A percentile compares a stretch with the other conserved stretches of the same genome.
These are phyloP conservation scores for Bacterosira constricta DNA, from an alignment of 108 stramenopile species.

Conservation along the genomic window DNA sequence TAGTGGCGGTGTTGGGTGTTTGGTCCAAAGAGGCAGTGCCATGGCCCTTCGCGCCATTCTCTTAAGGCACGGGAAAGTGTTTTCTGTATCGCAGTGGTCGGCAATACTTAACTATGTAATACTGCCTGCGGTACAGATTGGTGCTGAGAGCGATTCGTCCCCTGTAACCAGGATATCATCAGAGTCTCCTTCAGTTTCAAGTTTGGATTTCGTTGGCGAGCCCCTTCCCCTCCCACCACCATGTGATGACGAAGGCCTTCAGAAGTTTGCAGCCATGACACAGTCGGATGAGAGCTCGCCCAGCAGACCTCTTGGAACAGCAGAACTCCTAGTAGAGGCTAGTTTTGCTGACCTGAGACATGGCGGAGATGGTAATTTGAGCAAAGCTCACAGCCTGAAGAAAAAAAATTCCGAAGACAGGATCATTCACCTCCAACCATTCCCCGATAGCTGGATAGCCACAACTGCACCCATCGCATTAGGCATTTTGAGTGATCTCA, in stretches of 20 bases:
- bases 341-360: conserved; percentile 86
- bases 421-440: conserved; percentile 60
- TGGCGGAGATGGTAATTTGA: conserved; percentile 85
- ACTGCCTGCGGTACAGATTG: conserved; percentile 71
- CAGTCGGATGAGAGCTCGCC: conserved; percentile 67
- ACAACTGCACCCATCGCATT: conserved; percentile 83
- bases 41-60: conserved; percentile 81
- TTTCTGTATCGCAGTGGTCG: conserved; percentile 62
- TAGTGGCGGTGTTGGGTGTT: conserved; percentile 76
- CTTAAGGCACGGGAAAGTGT: conserved; percentile 77
- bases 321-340: conserved; percentile 86
- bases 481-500: conserved; percentile 78
- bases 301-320: conserved; percentile 65
- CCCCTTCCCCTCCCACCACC: conserved; percentile 69
- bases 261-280: conserved; percentile 60
- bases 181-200: conserved; percentile 82
- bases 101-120: conserved; percentile 67
- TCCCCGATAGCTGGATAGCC: conserved; percentile 90
- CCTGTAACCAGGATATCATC: conserved; percentile 73
- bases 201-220: conserved; percentile 79
- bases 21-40: conserved; percentile 86
- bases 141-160: conserved; percentile 66
- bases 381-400: conserved; percentile 69
- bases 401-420: conserved; percentile 56
- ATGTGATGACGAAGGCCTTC: conserved; percentile 67